phyloP scores from a whole-genome alignment of 2,329 filamentous ascomycete genomes.

The Sodiomyces alkalinus region DNA sequence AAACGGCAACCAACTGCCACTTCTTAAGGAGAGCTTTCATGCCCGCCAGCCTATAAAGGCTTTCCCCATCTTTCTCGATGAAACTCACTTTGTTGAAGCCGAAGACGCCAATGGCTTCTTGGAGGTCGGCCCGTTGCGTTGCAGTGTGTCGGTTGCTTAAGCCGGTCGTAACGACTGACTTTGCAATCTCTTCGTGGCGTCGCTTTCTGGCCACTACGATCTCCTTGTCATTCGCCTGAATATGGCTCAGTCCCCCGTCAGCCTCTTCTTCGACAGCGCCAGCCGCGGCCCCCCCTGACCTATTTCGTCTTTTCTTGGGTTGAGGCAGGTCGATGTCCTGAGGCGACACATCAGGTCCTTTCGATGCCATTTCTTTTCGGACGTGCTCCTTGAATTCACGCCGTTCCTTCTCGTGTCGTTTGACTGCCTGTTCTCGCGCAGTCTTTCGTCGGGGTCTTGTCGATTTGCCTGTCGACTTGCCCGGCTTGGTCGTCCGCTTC shows the following conservation, averaged over 20 bases:
- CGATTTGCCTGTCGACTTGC: too few species aligned
- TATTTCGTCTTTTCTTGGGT: not conserved
- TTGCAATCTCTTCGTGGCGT: not conserved
- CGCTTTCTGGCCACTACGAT: too few species aligned
- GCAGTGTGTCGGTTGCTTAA: not conserved
- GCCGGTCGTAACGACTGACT: not conserved
- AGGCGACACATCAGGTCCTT: not conserved
- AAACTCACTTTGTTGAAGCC: slow-evolving; percentile 18
- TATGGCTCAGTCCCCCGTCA: not conserved
- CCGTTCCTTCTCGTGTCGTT: not conserved
- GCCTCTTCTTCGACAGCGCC: not conserved
- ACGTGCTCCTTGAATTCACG: not conserved
- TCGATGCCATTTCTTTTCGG: not conserved
- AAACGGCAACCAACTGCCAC: slow-evolving; percentile 34
- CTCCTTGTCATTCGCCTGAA: not conserved
- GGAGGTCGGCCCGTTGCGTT: slow-evolving; percentile 17
- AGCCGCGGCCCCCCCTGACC: not conserved
- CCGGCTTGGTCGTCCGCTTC: too few species aligned
- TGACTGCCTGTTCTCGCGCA: not conserved
- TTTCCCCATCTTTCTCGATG: slow-evolving; percentile 18
- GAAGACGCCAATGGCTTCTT: slow-evolving; percentile 24
- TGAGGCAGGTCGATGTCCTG: not conserved
- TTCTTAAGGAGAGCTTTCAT: slow-evolving; percentile 28
- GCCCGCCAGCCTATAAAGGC: slow-evolving; percentile 19
- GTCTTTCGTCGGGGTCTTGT: too few species aligned